These are phyloP conservation scores for Eucalyptus leucophloia DNA, from an alignment of 345 rosid genomes.

Conservation along the genomic window DNA sequence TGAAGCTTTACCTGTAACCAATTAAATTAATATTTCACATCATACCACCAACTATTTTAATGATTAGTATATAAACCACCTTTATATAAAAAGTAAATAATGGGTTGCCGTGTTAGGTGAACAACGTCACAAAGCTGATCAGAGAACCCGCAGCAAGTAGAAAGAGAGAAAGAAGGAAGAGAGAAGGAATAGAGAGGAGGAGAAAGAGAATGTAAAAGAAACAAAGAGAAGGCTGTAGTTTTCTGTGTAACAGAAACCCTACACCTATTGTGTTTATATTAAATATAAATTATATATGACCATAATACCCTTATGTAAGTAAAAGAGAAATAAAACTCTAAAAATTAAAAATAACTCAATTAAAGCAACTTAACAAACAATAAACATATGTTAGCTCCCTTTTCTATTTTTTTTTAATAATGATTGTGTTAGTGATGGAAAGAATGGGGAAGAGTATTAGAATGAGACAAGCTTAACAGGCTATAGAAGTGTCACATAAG, in stretches of 20 bases:
- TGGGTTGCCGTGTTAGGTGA: background rate
- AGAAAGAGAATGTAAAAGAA: no score
- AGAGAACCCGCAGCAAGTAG: no score
- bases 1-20: background rate
- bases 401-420: background rate
- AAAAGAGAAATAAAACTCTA: no score
- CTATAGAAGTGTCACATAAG: background rate
- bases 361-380: background rate
- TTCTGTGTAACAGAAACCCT: no score
- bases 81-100: background rate
- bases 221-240: no score
- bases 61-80: background rate
- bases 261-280: no score
- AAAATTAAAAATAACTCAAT: no score
- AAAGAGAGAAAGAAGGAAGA: no score
- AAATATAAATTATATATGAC: no score
- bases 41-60: background rate
- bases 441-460: background rate
- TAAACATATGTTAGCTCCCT: background rate
- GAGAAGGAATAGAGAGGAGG: no score
- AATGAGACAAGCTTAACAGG: background rate
- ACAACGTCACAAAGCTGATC: background rate
- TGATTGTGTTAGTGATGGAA: background rate
- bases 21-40: background rate
- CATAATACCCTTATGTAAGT: no score